phyloP scores from a whole-genome alignment of 495 filamentous ascomycete species.

The Daldinia decipiens region DNA sequence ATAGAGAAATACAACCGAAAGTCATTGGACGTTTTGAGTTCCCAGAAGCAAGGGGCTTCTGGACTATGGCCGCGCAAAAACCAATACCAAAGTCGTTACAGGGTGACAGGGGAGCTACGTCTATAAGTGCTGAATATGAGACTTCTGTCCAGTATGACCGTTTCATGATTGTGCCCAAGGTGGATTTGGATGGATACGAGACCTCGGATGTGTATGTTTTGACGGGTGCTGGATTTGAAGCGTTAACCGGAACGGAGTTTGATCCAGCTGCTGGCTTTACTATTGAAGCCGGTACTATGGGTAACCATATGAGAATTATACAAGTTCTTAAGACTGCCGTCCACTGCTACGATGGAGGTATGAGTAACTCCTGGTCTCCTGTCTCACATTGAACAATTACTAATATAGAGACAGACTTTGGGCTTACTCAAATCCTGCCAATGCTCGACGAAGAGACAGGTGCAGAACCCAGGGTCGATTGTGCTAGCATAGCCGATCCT shows the following conservation, averaged over 20 bases:
- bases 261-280: conserved; percentile 86
- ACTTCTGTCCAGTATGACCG: conserved; percentile 68
- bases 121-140: conserved; percentile 62
- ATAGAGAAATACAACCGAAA: conserved; percentile 75
- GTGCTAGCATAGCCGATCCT: conserved; percentile 86
- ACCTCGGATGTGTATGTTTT: conserved; percentile 70
- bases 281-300: conserved; percentile 81
- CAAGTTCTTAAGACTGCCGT: conserved; percentile 87
- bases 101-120: conserved; percentile 58
- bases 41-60: conserved; percentile 68
- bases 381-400: conserved; percentile 47
- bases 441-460: conserved; percentile 88
- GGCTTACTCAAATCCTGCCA: conserved; percentile 86
- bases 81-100: conserved; percentile 65
- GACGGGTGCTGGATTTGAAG: conserved; percentile 70
- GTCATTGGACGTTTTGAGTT: conserved; percentile 70
- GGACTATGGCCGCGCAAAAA: conserved; percentile 70
- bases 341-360: conserved; percentile 86
- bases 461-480: conserved; percentile 75
- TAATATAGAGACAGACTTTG: conserved; percentile 70
- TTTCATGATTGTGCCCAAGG: conserved; percentile 75
- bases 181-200: conserved; percentile 63
- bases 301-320: conserved; percentile 77
- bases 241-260: conserved; percentile 79
- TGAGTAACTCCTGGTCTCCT: conserved; percentile 51